phyloP scores from a whole-genome alignment of 495 filamentous ascomycete genomes.

The Echria macrotheca region DNA sequence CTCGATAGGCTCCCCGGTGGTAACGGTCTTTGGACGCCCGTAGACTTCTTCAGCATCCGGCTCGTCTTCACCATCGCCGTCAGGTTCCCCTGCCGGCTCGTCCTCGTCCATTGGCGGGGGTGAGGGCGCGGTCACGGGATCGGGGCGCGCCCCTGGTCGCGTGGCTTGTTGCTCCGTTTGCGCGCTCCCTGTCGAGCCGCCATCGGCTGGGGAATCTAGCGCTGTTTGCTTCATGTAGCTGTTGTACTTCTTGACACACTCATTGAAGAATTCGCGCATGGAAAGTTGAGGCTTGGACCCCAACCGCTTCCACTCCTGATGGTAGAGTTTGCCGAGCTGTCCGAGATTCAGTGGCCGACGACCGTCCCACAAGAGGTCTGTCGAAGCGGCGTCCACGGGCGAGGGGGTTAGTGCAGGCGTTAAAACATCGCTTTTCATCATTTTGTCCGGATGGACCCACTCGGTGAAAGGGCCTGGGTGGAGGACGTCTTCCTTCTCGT shows the following conservation, averaged over 20 bases:
- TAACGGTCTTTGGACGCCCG: background rate
- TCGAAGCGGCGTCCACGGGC: background rate
- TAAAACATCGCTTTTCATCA: slow-evolving; percentile 8
- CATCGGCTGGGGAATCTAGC: background rate
- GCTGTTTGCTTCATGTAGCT: slow-evolving; percentile 4
- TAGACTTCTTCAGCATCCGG: slow-evolving; percentile 22
- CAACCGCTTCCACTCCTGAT: slow-evolving; percentile 15
- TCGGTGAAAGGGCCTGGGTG: slow-evolving; percentile 26
- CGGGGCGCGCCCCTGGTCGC: slow-evolving; percentile 14
- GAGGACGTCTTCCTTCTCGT: slow-evolving; percentile 19
- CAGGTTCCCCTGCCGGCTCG: background rate
- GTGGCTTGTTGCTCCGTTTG: slow-evolving; percentile 11
- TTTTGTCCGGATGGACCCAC: slow-evolving; percentile 15
- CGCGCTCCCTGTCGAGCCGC: slow-evolving; percentile 1
- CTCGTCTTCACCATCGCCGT: slow-evolving; percentile 23
- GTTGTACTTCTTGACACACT: slow-evolving; percentile 16
- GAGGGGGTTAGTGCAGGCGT: slow-evolving; percentile 17
- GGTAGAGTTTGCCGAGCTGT: slow-evolving; percentile 19
- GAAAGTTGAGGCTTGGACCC: slow-evolving; percentile 11
- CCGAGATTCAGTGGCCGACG: slow-evolving; percentile 13
- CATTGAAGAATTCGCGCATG: slow-evolving; percentile 21
- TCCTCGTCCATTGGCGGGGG: slow-evolving; percentile 21
- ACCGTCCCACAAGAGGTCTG: slow-evolving; percentile 18
- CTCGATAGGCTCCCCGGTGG: slow-evolving; percentile 19
- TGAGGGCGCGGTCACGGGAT: slow-evolving; percentile 23